Base-by-base conservation (phyloP, 108 stramenopile species). In the Mediolabrus comicus region DNA sequence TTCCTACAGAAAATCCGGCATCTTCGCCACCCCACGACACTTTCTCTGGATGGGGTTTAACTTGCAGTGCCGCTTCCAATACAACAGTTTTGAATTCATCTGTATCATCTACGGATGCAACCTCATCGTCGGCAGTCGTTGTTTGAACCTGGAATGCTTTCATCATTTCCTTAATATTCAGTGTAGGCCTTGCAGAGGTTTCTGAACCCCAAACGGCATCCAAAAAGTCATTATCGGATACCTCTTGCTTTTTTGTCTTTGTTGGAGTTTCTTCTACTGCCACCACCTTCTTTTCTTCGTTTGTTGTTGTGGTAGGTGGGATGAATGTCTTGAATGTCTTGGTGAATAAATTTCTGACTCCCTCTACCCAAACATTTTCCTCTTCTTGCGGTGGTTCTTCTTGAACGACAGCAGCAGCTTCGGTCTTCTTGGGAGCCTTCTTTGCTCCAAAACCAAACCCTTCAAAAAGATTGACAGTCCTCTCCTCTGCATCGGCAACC, bases 11-110 rank as follows among this genome's bases (percentile, higher is more conserved):
- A 72, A 92, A 95, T 3, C 83, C 82, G 14, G 90, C 91, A 78
- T 95, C 94, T 71, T 95, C 94, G 8, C 94, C 94, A 22, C 94
- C 94, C 94, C 94, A 95, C 3, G 72, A 68, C 14, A 87, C 71
- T 58, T 95, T 95, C 16, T 83, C 84, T 13, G 94, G 94, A 65
- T 90, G 89, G 30, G 94, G 90, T 41, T 88, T 74, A 26, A 91
- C 86, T 49, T 77, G 66, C 11, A 88, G 71, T n/a, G 80, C 83
- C 17, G 83, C 72, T 7, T 92, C 87, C 24, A 81, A 61, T 36
- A 52, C 62, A 2, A 64, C 69, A 31, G 71, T 59, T 56, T 64
- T 62, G 65, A 74, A 59, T 49, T 46, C 55, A 33, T 58, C 77
- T 35, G 17, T 32, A 26, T 38, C 41, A 54, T 46, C 56, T 30